Evolutionary conservation across 2,329 filamentous ascomycete species (phyloP), one percentile per base, ranked within the genome.

Genomic region (Niveomyces coronatus): DNA sequence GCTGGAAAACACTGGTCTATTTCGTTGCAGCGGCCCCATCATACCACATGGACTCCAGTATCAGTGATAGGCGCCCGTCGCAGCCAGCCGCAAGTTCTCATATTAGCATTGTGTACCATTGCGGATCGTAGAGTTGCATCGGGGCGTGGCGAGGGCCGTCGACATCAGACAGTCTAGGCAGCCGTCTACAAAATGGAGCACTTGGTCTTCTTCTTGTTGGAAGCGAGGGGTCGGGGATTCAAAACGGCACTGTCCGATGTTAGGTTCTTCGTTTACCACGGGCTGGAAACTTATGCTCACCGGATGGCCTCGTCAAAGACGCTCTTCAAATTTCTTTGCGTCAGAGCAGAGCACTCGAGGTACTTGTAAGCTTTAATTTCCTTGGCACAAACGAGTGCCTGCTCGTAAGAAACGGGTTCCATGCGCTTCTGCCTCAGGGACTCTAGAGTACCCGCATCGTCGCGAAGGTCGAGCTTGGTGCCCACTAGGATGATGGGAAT

Each of bases 281-380:
- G n/a, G n/a, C 44, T 5, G 3, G 45, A 40, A 47, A 45, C 47
- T 31, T 15, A 9, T 17, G 65, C 81, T 52, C 67, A 96, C 91
- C 91, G 82, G 57, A 98, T 98, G 23, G 91, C 91, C 65, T 95
- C 89, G 57, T 98, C 91, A 57, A 98, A 98, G 34, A 98, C 91
- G 54, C 86, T 94, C 79, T 98, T 98, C 52, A 98, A 65, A 62
- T 95, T 95, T 55, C 89, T 74, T 70, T 96, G 91, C 26, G 91
- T 98, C 49, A 98, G 70, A 33, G 91, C 91, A 37, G 91, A 96
- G 67, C 91, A 98, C 66, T 98, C 91, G 29, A 96, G 74, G 65
- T 98, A 98, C 67, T 95, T 96, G 66, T 91, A 85, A 31, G 91
- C 89, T 57, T 79, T 82, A 64, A 98, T 95, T 54, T 95, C 88